Conservation (phyloP, 805 yeast species). For the Sungouiella thailandica region DNA sequence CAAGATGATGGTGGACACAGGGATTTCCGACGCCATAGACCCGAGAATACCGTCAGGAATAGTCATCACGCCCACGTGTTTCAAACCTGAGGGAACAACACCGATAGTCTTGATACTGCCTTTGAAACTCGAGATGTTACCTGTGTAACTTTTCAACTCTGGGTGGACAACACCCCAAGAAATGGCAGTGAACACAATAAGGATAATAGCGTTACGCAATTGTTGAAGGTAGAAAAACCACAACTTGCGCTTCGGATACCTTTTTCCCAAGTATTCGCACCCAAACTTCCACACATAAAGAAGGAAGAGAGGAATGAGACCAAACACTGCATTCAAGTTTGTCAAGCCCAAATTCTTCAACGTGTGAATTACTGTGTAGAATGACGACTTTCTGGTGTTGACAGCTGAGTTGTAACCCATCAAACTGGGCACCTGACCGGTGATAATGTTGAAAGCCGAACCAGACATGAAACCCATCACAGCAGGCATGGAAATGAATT, state of each 20-base stretch:
- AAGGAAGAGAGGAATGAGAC: slow-evolving; percentile 68
- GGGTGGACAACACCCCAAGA: slow-evolving; percentile 71
- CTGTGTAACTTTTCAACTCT: slow-evolving; percentile 24
- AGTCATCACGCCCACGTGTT: slow-evolving; percentile 67
- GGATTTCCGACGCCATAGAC: slow-evolving; percentile 70
- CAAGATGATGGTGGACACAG: slow-evolving; percentile 78
- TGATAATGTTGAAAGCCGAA: slow-evolving; percentile 76
- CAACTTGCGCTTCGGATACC: slow-evolving; percentile 54
- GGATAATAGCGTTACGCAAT: slow-evolving; percentile 75
- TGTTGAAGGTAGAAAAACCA: slow-evolving; percentile 68
- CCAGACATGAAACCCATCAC: slow-evolving; percentile 95
- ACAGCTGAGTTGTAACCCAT: slow-evolving; percentile 69
- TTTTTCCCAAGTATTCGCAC: slow-evolving; percentile 56
- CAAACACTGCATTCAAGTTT: slow-evolving; percentile 83
- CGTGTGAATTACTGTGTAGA: slow-evolving; percentile 62
- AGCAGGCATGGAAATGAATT: slow-evolving; percentile 85
- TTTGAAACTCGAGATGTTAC: slow-evolving; percentile 29
- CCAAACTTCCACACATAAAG: slow-evolving; percentile 67
- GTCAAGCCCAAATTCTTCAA: slow-evolving; percentile 67
- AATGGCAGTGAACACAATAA: slow-evolving; percentile 77
- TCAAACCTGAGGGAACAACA: slow-evolving; percentile 75
- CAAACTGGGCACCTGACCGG: slow-evolving; percentile 83
- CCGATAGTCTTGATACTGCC: slow-evolving; percentile 62
- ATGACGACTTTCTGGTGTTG: slow-evolving; percentile 70
- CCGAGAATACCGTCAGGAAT: slow-evolving; percentile 55